Evolutionary conservation across 176 grass and related monocot species (phyloP), one percentile per base, ranked within the genome.

Genomic region (Triticum turgidum): DNA sequence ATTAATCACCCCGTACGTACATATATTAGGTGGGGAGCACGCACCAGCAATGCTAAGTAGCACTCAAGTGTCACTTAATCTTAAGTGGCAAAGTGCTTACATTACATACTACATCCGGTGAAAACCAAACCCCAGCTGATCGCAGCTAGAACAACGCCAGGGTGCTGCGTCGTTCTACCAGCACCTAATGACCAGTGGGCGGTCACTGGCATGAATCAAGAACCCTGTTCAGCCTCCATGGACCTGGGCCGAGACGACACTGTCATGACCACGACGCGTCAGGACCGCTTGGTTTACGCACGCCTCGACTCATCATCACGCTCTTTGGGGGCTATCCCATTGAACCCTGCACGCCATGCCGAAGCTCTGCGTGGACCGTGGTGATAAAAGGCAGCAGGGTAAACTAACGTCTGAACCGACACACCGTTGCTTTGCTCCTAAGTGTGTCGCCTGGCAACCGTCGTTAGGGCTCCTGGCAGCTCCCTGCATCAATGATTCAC

Each of bases 341-440:
- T 27, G 27, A 30, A 30, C 29, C 29, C 1, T 30, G 39, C 15
- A 82, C 38, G 25, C 66, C 24, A 17, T 20, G 56, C 58, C 7
- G 56, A 30, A 32, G 56, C 5, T 75, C 33, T 83, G 80, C 52
- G 37, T 27, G 27, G 27, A 27, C 27, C 27, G 27, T 27, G 27
- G 27, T 27, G 27, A 27, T 10, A 65, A n/a, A 29, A 7, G 14
- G 59, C 20, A 18, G 73, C 25, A 54, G 5, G 15, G 15, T 54
- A 54, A 54, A 54, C 51, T 6, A 76, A 85, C 82, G 33, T 73
- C 87, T 73, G 77, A 44, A 85, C 87, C 77, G 82, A 76, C 83
- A 86, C 62, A 54, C 34, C 62, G 30, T 90, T 78, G 63, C 88
- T 90, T 89, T 77, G 79, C 11, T 82, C n/a, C 13, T 52, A 90